Base-by-base conservation (phyloP, 108 stramenopile species). In the Bacterosira constricta region DNA sequence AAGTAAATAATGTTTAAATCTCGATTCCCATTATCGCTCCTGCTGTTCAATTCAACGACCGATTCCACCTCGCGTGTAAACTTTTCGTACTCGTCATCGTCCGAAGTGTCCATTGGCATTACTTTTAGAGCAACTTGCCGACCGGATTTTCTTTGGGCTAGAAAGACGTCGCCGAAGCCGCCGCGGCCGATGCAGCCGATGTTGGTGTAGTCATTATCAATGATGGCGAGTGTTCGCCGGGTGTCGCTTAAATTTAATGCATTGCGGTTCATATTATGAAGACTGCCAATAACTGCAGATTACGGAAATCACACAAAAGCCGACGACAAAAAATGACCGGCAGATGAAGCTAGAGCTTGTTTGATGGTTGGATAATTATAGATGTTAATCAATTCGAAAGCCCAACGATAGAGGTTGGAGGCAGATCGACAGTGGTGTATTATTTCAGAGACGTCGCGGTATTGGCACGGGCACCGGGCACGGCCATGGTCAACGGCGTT, bases 91-190 rank as follows among this genome's bases (percentile, higher is more conserved):
- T 66, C 71, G 17, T 72, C 77, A 27, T 79, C 77, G 30, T 72
- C 71, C 36, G 30, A 45, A 9, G 62, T 63, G 49, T 71, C 61
- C 64, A 73, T 66, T 23, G 38, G 62, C 50, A 64, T 68, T 42
- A 81, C 32, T 36, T 81, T 81, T 21, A 81, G 27, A 10, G 74
- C 79, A 5, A 75, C 73, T 5, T 21, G 27, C 7, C 74, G 45
- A 11, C 73, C 79, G 26, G 68, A 64, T 55, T 56, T 59, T 51
- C 60, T 81, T 30, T 64, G 69, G 27, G 79, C 79, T 3, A 69
- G 58, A 54, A 81, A 81, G 46, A 81, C 79, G 38, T 60, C 63
- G 7, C 73, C 67, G 61, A 70, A 81, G 26, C 73, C 73, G n/a
- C 77, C 36, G 37, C 49, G 31, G 15, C 49, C 55, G 10, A 64